Evolutionary conservation across 352 stramenopile genomes (phyloP).

Genomic region (Pythium dissotocum): DNA sequence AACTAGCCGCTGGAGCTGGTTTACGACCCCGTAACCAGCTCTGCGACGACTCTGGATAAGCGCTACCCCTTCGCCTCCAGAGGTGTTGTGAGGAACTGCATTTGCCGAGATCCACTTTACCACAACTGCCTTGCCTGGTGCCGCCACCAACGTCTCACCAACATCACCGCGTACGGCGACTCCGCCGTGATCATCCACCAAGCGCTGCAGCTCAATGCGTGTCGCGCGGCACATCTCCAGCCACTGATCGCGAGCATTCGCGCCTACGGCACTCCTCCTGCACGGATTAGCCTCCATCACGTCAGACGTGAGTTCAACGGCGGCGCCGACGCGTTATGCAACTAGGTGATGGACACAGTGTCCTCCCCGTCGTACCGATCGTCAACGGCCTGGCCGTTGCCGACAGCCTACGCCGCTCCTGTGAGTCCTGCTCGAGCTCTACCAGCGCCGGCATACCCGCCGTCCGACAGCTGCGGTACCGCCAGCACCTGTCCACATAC

Average conservation of each 20-base stretch:
- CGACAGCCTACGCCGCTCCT: background rate
- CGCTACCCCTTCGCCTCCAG: too few species aligned
- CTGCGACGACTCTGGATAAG: too few species aligned
- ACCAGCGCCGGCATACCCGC: background rate
- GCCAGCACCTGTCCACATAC: constrained; percentile 12
- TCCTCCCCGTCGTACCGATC: background rate
- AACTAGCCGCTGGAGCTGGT: too few species aligned
- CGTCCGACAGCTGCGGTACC: background rate
- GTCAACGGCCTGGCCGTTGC: background rate
- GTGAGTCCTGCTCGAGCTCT: background rate
- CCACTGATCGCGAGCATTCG: constrained; percentile 24
- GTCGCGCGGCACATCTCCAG: background rate
- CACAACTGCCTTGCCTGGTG: constrained; percentile 18
- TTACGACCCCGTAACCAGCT: too few species aligned
- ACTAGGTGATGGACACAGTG: constrained; percentile 27
- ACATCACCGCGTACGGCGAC: constrained; percentile 19
- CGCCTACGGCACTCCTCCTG: background rate
- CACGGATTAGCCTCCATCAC: constrained; percentile 7
- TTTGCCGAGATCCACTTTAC: too few species aligned
- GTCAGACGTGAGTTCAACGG: too few species aligned
- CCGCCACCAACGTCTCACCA: background rate
- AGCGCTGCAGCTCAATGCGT: background rate
- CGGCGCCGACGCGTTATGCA: constrained; percentile 10
- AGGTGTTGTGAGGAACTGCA: too few species aligned
- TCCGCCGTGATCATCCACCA: constrained; percentile 22